phyloP scores from a whole-genome alignment of 2,329 filamentous ascomycete species.

The Colletotrichum filicis region DNA sequence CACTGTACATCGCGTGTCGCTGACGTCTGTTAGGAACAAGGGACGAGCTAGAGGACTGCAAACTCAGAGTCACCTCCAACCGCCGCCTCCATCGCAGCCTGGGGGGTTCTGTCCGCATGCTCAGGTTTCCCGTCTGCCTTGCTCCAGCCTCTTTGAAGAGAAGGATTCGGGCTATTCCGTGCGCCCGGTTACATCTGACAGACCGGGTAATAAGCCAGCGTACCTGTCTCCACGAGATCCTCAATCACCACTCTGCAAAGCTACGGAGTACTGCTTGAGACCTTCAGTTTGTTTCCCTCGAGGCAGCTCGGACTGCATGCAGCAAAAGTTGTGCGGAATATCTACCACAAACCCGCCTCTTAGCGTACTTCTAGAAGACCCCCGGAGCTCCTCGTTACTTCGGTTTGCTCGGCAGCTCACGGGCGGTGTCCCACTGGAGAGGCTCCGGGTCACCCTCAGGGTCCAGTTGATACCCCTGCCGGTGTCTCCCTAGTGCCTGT shows the following conservation, averaged over 20 bases:
- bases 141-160: background rate
- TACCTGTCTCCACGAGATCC: background rate
- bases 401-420: slow-evolving; percentile 28
- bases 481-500: background rate
- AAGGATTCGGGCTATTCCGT: background rate
- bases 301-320: background rate
- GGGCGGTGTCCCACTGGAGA: slow-evolving; percentile 19
- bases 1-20: slow-evolving; percentile 28
- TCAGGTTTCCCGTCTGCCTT: background rate
- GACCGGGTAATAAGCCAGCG: background rate
- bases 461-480: slow-evolving; percentile 14
- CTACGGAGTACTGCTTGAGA: background rate
- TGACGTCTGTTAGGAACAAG: slow-evolving; percentile 26
- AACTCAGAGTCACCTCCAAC: background rate
- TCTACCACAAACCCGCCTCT: background rate
- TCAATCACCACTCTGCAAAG: background rate
- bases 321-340: background rate
- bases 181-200: background rate
- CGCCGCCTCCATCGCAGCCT: slow-evolving; percentile 11
- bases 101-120: slow-evolving; percentile 9
- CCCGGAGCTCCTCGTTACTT: slow-evolving; percentile 6
- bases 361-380: slow-evolving; percentile 21
- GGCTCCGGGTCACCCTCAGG: slow-evolving; percentile 24
- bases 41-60: slow-evolving; percentile 10
- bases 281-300: background rate